Percentiles rank a stretch among this genome's conserved stretches.
phyloP scores from a whole-genome alignment of 1,284 basidiomycete species.

The Thelephora terrestris region DNA sequence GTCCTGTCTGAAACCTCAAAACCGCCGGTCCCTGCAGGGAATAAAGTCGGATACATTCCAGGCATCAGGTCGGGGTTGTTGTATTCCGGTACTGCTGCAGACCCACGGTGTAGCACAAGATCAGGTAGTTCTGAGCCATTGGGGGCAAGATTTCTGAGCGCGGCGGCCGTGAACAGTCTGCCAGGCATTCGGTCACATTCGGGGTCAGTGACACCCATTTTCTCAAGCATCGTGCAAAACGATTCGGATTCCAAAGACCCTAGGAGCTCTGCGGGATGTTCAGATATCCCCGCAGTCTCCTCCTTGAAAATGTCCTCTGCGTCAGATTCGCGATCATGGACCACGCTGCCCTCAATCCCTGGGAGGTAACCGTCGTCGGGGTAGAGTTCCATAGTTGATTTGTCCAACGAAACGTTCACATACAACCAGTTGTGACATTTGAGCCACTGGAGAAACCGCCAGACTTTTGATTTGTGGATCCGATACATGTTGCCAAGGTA shows the following conservation, averaged over 20 bases:
- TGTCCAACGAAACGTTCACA: background rate
- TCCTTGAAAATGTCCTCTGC: background rate
- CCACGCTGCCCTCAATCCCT: background rate
- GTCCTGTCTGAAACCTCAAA: constrained; percentile 6
- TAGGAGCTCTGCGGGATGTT: background rate
- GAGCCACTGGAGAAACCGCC: background rate
- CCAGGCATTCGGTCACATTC: constrained; percentile 2
- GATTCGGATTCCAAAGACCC: background rate
- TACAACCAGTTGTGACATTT: background rate
- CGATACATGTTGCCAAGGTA: background rate
- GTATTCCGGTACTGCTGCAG: constrained; percentile 3
- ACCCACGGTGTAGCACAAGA: background rate
- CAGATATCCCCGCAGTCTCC: background rate
- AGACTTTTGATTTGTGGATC: background rate
- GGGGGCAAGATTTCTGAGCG: no score
- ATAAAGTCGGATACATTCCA: constrained; percentile 14
- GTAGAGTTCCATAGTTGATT: background rate
- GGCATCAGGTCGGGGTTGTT: constrained; percentile 10
- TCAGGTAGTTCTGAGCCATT: background rate
- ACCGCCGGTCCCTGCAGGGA: constrained; percentile 11
- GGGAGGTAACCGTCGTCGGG: background rate
- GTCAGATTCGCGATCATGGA: background rate
- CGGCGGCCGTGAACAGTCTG: background rate
- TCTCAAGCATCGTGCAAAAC: background rate
- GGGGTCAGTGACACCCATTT: background rate